Evolutionary conservation across 768 basidiomycete genomes (phyloP), one percentile per base, ranked within the genome.

Genomic region (Kwoniella sp.): DNA sequence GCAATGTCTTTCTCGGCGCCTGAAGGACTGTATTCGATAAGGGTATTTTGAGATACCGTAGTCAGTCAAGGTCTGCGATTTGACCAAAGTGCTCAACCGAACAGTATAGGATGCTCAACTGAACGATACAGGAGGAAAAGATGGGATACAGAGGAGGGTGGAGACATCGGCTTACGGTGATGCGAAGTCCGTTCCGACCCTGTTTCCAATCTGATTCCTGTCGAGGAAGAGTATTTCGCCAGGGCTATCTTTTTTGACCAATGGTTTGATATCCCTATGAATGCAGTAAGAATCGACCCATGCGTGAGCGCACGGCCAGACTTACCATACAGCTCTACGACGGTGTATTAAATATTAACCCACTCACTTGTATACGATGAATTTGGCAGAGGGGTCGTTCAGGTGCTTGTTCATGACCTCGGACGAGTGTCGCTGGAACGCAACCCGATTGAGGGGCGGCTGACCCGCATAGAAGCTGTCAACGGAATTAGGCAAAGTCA

Each of bases 331-430:
- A n/a, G n/a, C n/a, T n/a, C n/a, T n/a, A n/a, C n/a, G n/a, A n/a
- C n/a, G n/a, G n/a, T n/a, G n/a, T n/a, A n/a, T n/a, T n/a, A n/a
- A n/a, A n/a, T n/a, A n/a, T n/a, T n/a, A n/a, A n/a, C n/a, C n/a
- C 59, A 93, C 85, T 12, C 26, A 82, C 81, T 88, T 87, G 82
- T 92, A 90, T 19, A 93, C 68, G 46, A 95, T 76, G 88, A 94
- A 97, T 50, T 84, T 83, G 0, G 92, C 85, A 2, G 85, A 75
- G 0, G 86, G 84, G 13, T 85, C 83, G 17, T 73, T 77, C 37
- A 88, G 81, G 68, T 92, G 83, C 21, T 87, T 83, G 62, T 91
- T 90, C 52, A 97, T 83, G 80, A 93, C 91, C 8, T 84, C 77
- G 27, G 86, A 85, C 15, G 90, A 91, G 36, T 93, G 83, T 87